Evolutionary conservation across 2,329 filamentous ascomycete species (phyloP), one percentile per base, ranked within the genome.

Genomic region (Colletotrichum kahawae): DNA sequence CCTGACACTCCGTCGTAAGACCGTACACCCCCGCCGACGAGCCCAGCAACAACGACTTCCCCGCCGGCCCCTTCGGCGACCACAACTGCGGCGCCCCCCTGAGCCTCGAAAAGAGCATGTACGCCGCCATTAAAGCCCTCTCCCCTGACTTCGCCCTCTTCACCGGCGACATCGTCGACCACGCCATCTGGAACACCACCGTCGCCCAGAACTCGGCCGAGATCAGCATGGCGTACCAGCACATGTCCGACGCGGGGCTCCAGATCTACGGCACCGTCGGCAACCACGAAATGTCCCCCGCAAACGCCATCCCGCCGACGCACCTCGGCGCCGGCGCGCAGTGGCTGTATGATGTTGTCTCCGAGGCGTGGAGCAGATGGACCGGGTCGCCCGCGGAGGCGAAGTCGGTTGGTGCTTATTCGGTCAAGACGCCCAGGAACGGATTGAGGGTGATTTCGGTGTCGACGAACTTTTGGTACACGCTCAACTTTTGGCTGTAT

Each of bases 151-250:
- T 92, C 74, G 83, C 86, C n/a, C 85, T 92, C 65, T 92, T 91
- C 81, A 92, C 90, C 0, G 91, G 91, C 7, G 90, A 92, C 75
- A 85, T 92, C 33, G 84, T 91, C 12, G 88, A 91, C 71, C 88
- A 90, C 71, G 86, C 84, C 3, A 79, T 89, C 64, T 89, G 88
- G 88, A 84, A 85, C 69, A 88, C 87, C 3, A 84, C 82, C 27
- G 63, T 80, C 57, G 59, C 79, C 16, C 81, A 82, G 69, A 85
- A 85, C 60, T 73, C 78, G 18, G 66, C 80, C 9, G 76, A 78
- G 36, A 83, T 92, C 70, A 82, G 85, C 31, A 80, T 85, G 38
- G 87, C 88, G 6, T 91, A 90, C 77, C 78, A 78, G 5, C 82
- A 84, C 56, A 90, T 91, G 84, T 81, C 84, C 27, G 78, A 79